phyloP scores from a whole-genome alignment of 768 basidiomycete species.

The Postia placenta region DNA sequence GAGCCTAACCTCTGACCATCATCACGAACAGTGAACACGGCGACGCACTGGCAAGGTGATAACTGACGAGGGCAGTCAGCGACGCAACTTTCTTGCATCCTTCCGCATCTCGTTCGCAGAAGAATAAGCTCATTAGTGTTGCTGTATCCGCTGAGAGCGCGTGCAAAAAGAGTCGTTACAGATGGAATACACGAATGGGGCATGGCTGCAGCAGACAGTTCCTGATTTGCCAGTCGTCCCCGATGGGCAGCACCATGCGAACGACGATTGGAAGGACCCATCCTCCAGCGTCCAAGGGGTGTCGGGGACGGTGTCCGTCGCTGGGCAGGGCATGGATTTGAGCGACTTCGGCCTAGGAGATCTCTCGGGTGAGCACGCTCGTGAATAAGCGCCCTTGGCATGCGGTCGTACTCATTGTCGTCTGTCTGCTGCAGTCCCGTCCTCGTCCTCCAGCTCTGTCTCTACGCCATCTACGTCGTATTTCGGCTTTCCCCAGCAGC shows the following conservation, averaged over 20 bases:
- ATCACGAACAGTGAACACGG: slow-evolving; percentile 22
- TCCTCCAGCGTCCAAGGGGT: slow-evolving; percentile 26
- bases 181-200: slow-evolving; percentile 40
- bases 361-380: slow-evolving; percentile 31
- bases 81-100: slow-evolving; percentile 19
- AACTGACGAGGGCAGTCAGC: slow-evolving; percentile 15
- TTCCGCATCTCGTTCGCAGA: slow-evolving; percentile 32
- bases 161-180: slow-evolving; percentile 36
- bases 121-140: slow-evolving; percentile 40
- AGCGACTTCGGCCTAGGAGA: slow-evolving; percentile 39
- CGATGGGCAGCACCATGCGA: slow-evolving; percentile 16
- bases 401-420: slow-evolving; percentile 6
- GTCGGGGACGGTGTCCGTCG: slow-evolving; percentile 20
- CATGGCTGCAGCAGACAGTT: slow-evolving; percentile 33
- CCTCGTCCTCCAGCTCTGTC: slow-evolving; percentile 34
- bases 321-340: slow-evolving; percentile 31
- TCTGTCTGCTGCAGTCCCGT: slow-evolving; percentile 21
- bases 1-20: slow-evolving; percentile 23
- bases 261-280: slow-evolving; percentile 26
- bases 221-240: slow-evolving; percentile 14
- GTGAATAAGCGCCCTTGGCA: slow-evolving; percentile 10
- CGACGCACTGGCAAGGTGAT: slow-evolving; percentile 19
- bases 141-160: slow-evolving; percentile 36
- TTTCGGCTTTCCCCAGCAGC: slow-evolving; percentile 29
- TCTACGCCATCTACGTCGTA: slow-evolving; percentile 36